Conservation (phyloP, 345 rosid species). For the Linum lewisii region DNA sequence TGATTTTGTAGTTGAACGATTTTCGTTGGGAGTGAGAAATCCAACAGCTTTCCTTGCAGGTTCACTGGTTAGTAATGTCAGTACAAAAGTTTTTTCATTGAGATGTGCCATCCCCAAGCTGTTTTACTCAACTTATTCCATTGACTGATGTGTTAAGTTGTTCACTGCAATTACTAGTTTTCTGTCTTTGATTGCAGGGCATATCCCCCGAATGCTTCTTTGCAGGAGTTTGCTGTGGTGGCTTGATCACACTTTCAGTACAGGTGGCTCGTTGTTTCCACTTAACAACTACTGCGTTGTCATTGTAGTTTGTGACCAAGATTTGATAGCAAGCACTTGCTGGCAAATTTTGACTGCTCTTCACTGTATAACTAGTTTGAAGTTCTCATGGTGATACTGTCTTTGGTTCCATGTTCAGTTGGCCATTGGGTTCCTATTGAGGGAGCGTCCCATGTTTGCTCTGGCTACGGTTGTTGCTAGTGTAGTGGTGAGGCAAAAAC, state of each 20-base stretch:
- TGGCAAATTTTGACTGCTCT: not conserved
- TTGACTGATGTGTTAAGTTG: not conserved
- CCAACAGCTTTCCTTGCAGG: slow-evolving; percentile 89
- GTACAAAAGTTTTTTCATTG: not conserved
- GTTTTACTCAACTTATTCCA: not conserved
- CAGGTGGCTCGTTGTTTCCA: slow-evolving; percentile 42
- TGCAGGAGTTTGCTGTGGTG: slow-evolving; percentile 90
- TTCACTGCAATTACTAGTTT: too few relatives aligned
- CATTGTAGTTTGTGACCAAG: too few relatives aligned
- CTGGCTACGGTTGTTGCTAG: slow-evolving; percentile 80
- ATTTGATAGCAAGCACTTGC: not conserved
- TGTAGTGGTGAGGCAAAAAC: slow-evolving; percentile 43
- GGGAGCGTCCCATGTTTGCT: slow-evolving; percentile 71
- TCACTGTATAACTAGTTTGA: not conserved
- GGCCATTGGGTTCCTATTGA: slow-evolving; percentile 56
- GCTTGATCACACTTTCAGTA: slow-evolving; percentile 77
- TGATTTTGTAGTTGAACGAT: slow-evolving; percentile 65
- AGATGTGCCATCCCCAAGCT: too few relatives aligned
- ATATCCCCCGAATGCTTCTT: slow-evolving; percentile 78
- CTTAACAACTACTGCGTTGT: not conserved
- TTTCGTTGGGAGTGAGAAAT: slow-evolving; percentile 74
- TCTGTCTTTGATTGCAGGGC: slow-evolving; percentile 33
- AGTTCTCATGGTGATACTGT: too few relatives aligned
- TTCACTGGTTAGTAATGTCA: slow-evolving; percentile 44
- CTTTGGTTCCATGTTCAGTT: slow-evolving; percentile 32